Evolutionary conservation across 805 yeast species (phyloP).

Genomic region (Saccharomycopsis guyanensis): DNA sequence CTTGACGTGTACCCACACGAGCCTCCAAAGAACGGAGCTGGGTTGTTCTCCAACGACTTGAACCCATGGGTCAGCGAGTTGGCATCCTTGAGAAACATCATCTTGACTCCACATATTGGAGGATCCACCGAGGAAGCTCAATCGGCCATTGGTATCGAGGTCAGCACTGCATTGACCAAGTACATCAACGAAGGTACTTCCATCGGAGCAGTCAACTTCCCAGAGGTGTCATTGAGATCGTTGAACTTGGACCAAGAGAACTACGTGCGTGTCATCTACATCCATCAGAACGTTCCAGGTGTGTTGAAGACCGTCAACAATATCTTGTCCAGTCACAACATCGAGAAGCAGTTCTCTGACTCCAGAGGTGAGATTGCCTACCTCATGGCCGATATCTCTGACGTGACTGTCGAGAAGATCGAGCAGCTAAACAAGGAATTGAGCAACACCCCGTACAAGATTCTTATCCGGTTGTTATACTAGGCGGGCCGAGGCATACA

Average conservation of each 20-base stretch:
- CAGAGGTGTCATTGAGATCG: constrained; percentile 89
- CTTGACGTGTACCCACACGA: constrained; percentile 94
- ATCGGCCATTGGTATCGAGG: constrained; percentile 95
- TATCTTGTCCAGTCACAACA: constrained; percentile 88
- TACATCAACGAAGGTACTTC: constrained; percentile 96
- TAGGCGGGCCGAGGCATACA: constrained; percentile 29
- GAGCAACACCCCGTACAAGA: constrained; percentile 83
- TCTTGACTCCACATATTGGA: constrained; percentile 96
- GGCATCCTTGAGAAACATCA: constrained; percentile 74
- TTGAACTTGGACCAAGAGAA: constrained; percentile 80
- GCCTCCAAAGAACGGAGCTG: constrained; percentile 94
- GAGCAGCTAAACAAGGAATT: constrained; percentile 77
- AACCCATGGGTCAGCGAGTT: constrained; percentile 83
- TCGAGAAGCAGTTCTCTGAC: constrained; percentile 97
- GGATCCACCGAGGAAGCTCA: constrained; percentile 99
- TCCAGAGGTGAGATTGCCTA: constrained; percentile 94
- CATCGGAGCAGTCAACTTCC: constrained; percentile 96
- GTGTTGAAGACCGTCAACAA: constrained; percentile 95
- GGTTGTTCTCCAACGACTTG: constrained; percentile 60
- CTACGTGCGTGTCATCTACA: constrained; percentile 87
- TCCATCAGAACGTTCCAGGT: constrained; percentile 98
- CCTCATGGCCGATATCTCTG: constrained; percentile 93
- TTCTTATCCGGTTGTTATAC: constrained; percentile 84
- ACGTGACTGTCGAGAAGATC: constrained; percentile 76
- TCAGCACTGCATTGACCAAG: constrained; percentile 74